Percentiles rank a stretch among this genome's conserved stretches.
These are phyloP conservation scores for Toxicodendron radicans DNA, from an alignment of 345 rosid species.

Conservation along the genomic window DNA sequence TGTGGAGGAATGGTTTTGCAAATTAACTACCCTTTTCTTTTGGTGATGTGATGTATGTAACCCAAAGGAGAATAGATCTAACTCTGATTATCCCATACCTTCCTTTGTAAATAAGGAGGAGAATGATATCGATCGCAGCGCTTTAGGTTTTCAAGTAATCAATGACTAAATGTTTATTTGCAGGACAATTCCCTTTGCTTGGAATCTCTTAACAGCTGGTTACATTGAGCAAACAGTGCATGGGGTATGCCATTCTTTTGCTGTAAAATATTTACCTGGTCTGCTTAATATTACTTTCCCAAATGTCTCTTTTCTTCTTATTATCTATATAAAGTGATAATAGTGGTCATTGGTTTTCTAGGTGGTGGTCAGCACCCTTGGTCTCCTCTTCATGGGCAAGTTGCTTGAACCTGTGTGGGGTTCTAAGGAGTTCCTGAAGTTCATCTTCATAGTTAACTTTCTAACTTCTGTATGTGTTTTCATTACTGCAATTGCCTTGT, in stretches of 20 bases:
- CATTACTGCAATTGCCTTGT: slow-evolving; percentile 77
- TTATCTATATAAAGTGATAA: slow-evolving; percentile 12
- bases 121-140: not conserved
- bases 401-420: slow-evolving; percentile 98
- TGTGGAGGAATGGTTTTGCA: not conserved
- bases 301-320: not conserved
- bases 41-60: no score
- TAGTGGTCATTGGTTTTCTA: slow-evolving; percentile 28
- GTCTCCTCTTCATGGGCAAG: slow-evolving; percentile 92
- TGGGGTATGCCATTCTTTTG: slow-evolving; percentile 62
- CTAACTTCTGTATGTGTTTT: slow-evolving; percentile 82
- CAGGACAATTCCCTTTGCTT: slow-evolving; percentile 97
- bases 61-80: no score
- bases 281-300: slow-evolving; percentile 1
- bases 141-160: slow-evolving; percentile 2
- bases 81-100: not conserved
- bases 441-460: slow-evolving; percentile 77
- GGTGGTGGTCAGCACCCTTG: slow-evolving; percentile 67
- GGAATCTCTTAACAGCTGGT: slow-evolving; percentile 95
- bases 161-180: slow-evolving; percentile 4
- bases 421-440: slow-evolving; percentile 92
- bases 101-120: not conserved
- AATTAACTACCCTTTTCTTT: not conserved
- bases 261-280: slow-evolving; percentile 8
- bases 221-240: slow-evolving; percentile 74